Evolutionary conservation across 2,329 filamentous ascomycete genomes (phyloP).

Genomic region (Pseudogymnoascus sp.): DNA sequence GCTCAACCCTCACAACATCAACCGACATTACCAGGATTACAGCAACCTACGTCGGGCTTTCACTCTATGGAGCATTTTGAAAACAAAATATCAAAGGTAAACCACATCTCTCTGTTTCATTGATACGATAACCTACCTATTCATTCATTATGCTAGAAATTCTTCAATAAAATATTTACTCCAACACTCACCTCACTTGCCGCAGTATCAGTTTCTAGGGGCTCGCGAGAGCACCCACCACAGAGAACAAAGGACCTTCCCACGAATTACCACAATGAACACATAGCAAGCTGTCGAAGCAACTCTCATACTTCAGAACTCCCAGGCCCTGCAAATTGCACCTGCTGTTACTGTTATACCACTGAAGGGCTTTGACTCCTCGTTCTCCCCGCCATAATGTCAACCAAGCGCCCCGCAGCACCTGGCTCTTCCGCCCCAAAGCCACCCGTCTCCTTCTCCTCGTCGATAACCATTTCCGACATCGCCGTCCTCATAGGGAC

Average conservation of each 20-base stretch:
- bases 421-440: conserved; percentile 44
- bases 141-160: not conserved
- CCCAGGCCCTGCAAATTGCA: not conserved
- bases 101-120: not conserved
- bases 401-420: conserved; percentile 37
- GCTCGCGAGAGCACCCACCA: not conserved
- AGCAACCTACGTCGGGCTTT: not conserved
- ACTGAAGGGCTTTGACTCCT: not conserved
- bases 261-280: not conserved
- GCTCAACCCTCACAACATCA: not conserved
- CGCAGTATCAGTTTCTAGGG: not conserved
- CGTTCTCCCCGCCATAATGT: conserved; percentile 19
- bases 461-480: conserved; percentile 52
- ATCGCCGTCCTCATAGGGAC: conserved; percentile 58
- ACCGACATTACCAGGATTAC: not conserved
- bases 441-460: conserved; percentile 52
- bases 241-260: not conserved
- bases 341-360: not conserved
- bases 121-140: not conserved
- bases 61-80: not conserved
- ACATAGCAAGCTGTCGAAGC: not conserved
- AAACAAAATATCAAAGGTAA: not conserved
- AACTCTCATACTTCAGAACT: not conserved
- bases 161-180: conserved; percentile 27
- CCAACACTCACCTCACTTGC: conserved; percentile 31